Evolutionary conservation across 345 rosid species (phyloP).

Genomic region (Lumnitzera littorea): DNA sequence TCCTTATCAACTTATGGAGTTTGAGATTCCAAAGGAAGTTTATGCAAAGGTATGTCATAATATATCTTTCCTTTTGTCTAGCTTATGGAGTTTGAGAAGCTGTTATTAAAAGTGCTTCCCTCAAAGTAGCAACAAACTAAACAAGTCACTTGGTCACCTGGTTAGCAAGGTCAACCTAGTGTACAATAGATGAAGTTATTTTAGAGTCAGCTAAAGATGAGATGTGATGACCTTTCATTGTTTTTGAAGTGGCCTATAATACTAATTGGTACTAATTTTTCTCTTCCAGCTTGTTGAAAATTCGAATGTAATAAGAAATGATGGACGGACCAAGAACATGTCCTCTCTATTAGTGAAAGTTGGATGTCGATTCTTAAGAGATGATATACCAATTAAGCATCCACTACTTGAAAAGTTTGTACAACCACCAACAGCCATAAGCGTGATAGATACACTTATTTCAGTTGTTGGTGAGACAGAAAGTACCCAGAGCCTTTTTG

Average conservation of each 20-base stretch:
- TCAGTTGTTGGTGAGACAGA: slow-evolving; percentile 61
- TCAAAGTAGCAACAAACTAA: slow-evolving; percentile 72
- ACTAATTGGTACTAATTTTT: slow-evolving; percentile 58
- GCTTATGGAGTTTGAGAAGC: slow-evolving; percentile 59
- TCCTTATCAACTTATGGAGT: slow-evolving; percentile 71
- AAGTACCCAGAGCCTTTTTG: slow-evolving; percentile 47
- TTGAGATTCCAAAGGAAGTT: slow-evolving; percentile 54
- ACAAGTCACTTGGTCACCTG: slow-evolving; percentile 73
- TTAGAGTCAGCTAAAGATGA: slow-evolving; percentile 69
- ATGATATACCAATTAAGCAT: slow-evolving; percentile 59
- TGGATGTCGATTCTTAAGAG: slow-evolving; percentile 76
- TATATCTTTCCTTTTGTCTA: slow-evolving; percentile 66
- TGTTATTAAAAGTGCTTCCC: slow-evolving; percentile 76
- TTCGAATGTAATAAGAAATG: slow-evolving; percentile 65
- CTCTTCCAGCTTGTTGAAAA: slow-evolving; percentile 64
- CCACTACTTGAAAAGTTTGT: slow-evolving; percentile 75
- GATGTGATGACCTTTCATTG: slow-evolving; percentile 74
- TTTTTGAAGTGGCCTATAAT: slow-evolving; percentile 94
- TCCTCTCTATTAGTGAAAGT: slow-evolving; percentile 70
- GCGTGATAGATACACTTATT: slow-evolving; percentile 69
- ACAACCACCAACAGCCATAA: slow-evolving; percentile 78
- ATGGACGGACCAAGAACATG: slow-evolving; percentile 97
- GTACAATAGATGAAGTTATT: slow-evolving; percentile 64
- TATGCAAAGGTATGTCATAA: slow-evolving; percentile 58
- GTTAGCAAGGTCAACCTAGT: slow-evolving; percentile 71